A percentile compares a stretch with the other conserved stretches of the same genome.
Conservation (phyloP, 2,329 filamentous ascomycete genomes). For the Trichophyton mentagrophytes region DNA sequence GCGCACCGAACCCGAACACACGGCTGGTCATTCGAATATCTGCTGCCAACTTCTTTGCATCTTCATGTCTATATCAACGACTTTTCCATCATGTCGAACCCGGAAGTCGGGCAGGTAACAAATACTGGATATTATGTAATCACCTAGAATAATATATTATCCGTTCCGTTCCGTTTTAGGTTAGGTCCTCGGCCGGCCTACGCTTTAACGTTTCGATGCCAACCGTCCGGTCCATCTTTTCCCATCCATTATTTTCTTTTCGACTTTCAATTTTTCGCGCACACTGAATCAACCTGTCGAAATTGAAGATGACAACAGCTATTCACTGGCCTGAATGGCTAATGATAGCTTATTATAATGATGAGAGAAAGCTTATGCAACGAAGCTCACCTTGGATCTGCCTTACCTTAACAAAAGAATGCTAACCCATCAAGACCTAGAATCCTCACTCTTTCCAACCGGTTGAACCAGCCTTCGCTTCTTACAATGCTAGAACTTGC, state of each 20-base stretch:
- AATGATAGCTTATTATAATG: neutral
- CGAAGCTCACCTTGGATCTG: neutral
- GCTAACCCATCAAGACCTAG: neutral
- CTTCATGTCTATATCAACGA: neutral
- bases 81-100: no score
- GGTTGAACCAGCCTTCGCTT: neutral
- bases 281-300: neutral
- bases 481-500: conserved; percentile 41
- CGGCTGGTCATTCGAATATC: neutral
- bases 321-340: neutral
- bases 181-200: no score
- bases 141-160: neutral
- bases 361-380: neutral
- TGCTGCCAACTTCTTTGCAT: neutral
- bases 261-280: neutral
- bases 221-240: neutral
- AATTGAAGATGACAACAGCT: neutral
- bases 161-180: neutral
- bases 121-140: neutral
- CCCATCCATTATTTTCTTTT: neutral
- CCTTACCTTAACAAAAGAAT: neutral
- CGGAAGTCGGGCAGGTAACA: no score
- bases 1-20: neutral
- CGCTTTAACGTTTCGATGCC: no score
- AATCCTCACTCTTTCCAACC: neutral